These are phyloP conservation scores for Scheffersomyces quercinus DNA, from an alignment of 1,139 yeast species.

Conservation along the genomic window DNA sequence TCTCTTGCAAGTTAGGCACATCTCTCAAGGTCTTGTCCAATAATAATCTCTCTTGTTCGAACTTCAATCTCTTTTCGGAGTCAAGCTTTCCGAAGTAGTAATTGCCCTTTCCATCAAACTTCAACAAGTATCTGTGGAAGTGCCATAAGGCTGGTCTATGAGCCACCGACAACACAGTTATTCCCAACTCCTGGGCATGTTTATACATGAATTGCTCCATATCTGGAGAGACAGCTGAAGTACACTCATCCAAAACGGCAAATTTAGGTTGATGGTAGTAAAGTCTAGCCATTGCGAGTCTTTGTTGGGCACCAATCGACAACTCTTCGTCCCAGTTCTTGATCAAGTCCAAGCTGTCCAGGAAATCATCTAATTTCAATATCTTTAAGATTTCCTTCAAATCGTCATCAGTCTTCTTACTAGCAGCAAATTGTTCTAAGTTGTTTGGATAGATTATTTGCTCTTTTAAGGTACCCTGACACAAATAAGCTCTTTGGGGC, in stretches of 20 bases:
- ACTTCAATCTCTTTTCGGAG: slow-evolving; percentile 64
- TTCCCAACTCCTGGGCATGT: slow-evolving; percentile 78
- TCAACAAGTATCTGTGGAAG: slow-evolving; percentile 79
- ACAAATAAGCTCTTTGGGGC: slow-evolving; percentile 89
- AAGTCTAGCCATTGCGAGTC: slow-evolving; percentile 90
- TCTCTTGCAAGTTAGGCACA: slow-evolving; percentile 64
- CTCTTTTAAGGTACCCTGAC: slow-evolving; percentile 72
- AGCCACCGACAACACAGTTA: slow-evolving; percentile 85
- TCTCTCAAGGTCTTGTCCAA: slow-evolving; percentile 67
- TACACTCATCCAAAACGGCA: slow-evolving; percentile 94
- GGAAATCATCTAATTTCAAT: slow-evolving; percentile 58
- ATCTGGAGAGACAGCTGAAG: slow-evolving; percentile 88
- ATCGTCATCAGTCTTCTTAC: slow-evolving; percentile 57
- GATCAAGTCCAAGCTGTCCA: slow-evolving; percentile 56
- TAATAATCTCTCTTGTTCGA: slow-evolving; percentile 70
- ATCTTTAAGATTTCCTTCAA: slow-evolving; percentile 61
- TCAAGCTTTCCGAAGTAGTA: slow-evolving; percentile 69
- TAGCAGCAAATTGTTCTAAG: slow-evolving; percentile 54
- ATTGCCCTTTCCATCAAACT: slow-evolving; percentile 83
- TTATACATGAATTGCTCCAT: slow-evolving; percentile 89
- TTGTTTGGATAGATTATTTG: slow-evolving; percentile 88
- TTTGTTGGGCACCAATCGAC: slow-evolving; percentile 89
- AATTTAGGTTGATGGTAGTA: slow-evolving; percentile 89
- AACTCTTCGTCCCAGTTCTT: slow-evolving; percentile 90
- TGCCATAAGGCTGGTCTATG: slow-evolving; percentile 93